Evolutionary conservation across 192 early-diverging fungal species (phyloP), one percentile per base, ranked within the genome.

Genomic region (Diversispora epigaea): DNA sequence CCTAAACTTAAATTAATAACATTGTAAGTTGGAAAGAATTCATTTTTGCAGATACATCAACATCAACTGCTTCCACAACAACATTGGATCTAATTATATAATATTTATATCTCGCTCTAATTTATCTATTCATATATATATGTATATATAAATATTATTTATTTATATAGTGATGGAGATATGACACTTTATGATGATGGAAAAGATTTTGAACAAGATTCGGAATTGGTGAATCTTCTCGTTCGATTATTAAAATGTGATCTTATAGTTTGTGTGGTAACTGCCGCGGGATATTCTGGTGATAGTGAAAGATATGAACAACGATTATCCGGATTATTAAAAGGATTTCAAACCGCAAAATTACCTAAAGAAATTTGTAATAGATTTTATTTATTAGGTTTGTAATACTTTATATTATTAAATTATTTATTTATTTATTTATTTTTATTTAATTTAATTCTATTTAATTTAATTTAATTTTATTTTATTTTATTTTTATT

Each of bases 171-270:
- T 79, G 95, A 97, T 62, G 95, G 95, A 44, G 95, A 97, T 80
- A 94, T 95, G 92, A 97, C 95, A 25, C 83, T 97, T 21, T 97
- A 96, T 77, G 91, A 90, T 10, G 95, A 97, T 71, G 95, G 95
- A 19, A 84, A 86, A 71, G 91, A 92, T 76, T 96, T 97, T 78
- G 89, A 89, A 4, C 80, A 84, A 9, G 88, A 88, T 79, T 91
- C 88, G 10, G 77, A 77, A 6, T 82, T 97, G 39, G 89, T 91
- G 4, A 71, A 71, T 10, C 85, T 92, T 39, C 80, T 97, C 62
- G 83, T 94, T n/a, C 58, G 72, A 0, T 78, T 97, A 76, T 87
- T 97, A 55, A 74, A 80, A 14, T 86, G 83, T 44, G 82, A 83
- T 50, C 81, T 95, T 19, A 75, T 81, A 52, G 93, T 97, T 4